phyloP scores from a whole-genome alignment of 1,284 basidiomycete species.

The Cutaneotrichosporon cutaneum region DNA sequence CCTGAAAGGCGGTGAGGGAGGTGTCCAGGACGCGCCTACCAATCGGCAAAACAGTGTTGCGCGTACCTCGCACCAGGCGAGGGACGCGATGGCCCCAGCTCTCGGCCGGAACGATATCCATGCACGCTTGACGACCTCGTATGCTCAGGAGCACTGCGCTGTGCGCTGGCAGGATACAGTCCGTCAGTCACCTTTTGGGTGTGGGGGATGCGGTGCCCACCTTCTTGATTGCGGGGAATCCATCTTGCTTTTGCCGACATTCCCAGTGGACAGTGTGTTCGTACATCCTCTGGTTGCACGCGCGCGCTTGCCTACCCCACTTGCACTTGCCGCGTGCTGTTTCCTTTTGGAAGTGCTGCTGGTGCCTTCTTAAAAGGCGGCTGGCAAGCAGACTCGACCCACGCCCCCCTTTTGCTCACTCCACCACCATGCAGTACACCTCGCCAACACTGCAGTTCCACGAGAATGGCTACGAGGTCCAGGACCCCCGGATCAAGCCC shows the following conservation, averaged over 20 bases:
- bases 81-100: not conserved
- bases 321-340: no score
- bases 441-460: slow-evolving; percentile 17
- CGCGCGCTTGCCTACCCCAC: not conserved
- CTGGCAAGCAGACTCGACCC: not conserved
- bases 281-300: not conserved
- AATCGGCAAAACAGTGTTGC: not conserved
- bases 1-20: not conserved
- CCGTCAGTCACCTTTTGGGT: no score
- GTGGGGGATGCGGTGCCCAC: no score
- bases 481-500: slow-evolving; percentile 10
- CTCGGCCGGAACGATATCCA: not conserved
- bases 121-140: no score
- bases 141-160: no score
- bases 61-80: no score
- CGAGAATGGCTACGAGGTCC: slow-evolving; percentile 13
- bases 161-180: no score
- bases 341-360: not conserved
- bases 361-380: not conserved
- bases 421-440: slow-evolving; percentile 7
- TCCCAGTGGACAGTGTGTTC: not conserved
- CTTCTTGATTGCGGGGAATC: not conserved
- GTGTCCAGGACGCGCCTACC: not conserved
- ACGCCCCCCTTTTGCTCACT: not conserved
- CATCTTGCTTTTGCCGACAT: not conserved